Evolutionary conservation across 805 yeast species (phyloP).

Genomic region (Yamadazyma sp.): DNA sequence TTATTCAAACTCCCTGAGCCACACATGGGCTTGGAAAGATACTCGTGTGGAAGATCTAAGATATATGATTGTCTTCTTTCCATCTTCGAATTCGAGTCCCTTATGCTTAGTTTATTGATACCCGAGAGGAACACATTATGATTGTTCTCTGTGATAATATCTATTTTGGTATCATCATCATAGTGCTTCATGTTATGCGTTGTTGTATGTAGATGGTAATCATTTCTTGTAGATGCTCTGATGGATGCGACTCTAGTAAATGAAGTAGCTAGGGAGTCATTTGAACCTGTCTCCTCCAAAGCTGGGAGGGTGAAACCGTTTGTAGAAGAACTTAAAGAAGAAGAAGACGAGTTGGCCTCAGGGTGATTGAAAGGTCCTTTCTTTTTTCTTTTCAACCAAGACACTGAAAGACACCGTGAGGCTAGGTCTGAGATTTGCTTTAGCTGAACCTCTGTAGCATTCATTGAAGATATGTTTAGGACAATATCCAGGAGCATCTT

Average conservation of each 20-base stretch:
- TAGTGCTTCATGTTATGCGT: conserved; percentile 20
- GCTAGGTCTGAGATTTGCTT: conserved; percentile 33
- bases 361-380: background rate
- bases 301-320: background rate
- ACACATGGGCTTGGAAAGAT: conserved; percentile 16
- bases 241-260: conserved; percentile 37
- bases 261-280: conserved; percentile 24
- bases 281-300: conserved; percentile 12
- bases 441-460: conserved; percentile 9
- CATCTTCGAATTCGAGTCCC: conserved; percentile 3
- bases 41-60: conserved; percentile 36
- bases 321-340: conserved; percentile 13
- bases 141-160: conserved; percentile 24
- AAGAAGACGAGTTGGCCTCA: conserved; percentile 15
- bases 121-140: conserved; percentile 26
- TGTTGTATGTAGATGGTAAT: conserved; percentile 36
- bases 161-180: conserved; percentile 2
- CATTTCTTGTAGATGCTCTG: conserved; percentile 32
- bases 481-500: conserved; percentile 51
- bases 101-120: conserved; percentile 4
- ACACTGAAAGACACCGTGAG: conserved; percentile 29
- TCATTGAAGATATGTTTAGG: conserved; percentile 1
- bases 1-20: conserved; percentile 4
- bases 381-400: conserved; percentile 30
- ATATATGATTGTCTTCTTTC: conserved; percentile 18